Conservation (phyloP, 176 grass and related monocot genomes). For the Aegilops sharonensis region DNA sequence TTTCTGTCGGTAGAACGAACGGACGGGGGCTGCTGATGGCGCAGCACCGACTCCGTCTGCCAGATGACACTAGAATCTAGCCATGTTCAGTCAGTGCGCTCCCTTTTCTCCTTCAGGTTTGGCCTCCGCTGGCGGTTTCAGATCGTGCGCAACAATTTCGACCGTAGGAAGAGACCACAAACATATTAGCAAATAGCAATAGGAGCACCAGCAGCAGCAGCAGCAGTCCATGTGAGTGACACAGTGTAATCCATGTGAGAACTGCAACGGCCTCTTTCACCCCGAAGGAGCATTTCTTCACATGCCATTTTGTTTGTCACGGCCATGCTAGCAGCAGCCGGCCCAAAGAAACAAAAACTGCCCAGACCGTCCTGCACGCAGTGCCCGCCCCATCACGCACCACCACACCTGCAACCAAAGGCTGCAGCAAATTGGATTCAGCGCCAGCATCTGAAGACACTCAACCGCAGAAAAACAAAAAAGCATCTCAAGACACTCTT, state of each 20-base stretch:
- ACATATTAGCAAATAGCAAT: no score
- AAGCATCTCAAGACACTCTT: not conserved
- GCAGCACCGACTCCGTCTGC: not conserved
- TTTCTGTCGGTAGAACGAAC: conserved; percentile 23
- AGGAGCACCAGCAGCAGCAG: no score
- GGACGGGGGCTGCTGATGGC: not conserved
- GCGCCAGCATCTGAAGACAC: not conserved
- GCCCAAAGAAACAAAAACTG: not conserved
- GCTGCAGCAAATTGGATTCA: not conserved
- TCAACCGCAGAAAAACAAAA: no score
- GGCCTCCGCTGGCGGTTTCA: not conserved
- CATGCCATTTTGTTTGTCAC: no score
- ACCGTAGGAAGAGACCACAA: not conserved
- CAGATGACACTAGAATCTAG: not conserved
- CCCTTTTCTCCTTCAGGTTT: not conserved
- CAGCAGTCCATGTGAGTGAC: no score
- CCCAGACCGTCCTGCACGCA: no score
- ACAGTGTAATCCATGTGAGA: no score
- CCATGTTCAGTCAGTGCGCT: no score
- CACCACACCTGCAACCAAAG: not conserved
- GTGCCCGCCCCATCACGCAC: not conserved
- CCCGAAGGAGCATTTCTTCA: no score
- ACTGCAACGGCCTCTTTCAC: no score
- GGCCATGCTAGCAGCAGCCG: no score
- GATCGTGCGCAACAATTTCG: not conserved